Conservation (phyloP, 2,329 filamentous ascomycete genomes). For the Stromatinia cepivora region DNA sequence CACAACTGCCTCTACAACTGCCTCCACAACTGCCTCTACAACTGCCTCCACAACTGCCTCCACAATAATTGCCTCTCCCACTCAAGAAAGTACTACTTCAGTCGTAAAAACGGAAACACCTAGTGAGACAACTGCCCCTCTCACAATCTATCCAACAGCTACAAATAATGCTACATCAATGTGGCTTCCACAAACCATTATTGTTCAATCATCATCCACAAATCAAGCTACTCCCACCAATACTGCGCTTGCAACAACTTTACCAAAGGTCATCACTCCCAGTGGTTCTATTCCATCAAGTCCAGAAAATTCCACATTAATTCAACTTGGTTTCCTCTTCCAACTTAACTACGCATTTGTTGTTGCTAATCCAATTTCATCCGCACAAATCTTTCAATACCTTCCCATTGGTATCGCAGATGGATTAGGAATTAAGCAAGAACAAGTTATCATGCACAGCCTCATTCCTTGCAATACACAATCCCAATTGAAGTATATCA, state of each 20-base stretch:
- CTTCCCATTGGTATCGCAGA: conserved; percentile 62
- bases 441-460: conserved; percentile 65
- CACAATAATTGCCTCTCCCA: neutral
- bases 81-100: neutral
- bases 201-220: conserved; percentile 33
- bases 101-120: conserved; percentile 17
- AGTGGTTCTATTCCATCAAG: conserved; percentile 31
- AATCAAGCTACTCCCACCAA: conserved; percentile 26
- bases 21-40: neutral
- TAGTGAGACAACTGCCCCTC: conserved; percentile 21
- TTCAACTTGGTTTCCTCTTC: conserved; percentile 83
- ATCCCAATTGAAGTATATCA: conserved; percentile 70
- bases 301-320: conserved; percentile 61
- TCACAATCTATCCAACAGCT: conserved; percentile 32
- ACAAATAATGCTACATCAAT: conserved; percentile 35
- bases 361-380: conserved; percentile 66
- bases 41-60: too few species aligned
- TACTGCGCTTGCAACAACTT: conserved; percentile 34
- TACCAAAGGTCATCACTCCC: conserved; percentile 39
- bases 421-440: conserved; percentile 50
- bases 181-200: conserved; percentile 31
- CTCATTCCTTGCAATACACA: conserved; percentile 77
- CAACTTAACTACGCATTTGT: conserved; percentile 85
- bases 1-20: neutral
- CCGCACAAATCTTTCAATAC: conserved; percentile 80